phyloP scores from a whole-genome alignment of 805 yeast genomes.

The Cephaloascus fragrans region DNA sequence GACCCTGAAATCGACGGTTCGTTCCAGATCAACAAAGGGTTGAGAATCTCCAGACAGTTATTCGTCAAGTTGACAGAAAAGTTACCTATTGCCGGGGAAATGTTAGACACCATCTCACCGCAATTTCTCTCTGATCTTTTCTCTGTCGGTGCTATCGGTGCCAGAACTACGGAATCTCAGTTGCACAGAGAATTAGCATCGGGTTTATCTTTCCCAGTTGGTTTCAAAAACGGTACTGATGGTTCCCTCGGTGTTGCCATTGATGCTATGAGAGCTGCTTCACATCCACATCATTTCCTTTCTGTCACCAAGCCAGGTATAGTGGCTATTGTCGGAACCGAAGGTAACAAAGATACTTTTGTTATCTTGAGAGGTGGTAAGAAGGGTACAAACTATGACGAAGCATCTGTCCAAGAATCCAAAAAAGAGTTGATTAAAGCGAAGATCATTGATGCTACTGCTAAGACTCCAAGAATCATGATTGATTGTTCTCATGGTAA shows the following conservation, averaged over 20 bases:
- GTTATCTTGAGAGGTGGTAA: slow-evolving; percentile 95
- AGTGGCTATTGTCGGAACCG: slow-evolving; percentile 92
- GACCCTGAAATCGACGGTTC: slow-evolving; percentile 94
- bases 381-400: slow-evolving; percentile 83
- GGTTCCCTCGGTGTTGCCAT: slow-evolving; percentile 91
- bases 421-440: slow-evolving; percentile 47
- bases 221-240: slow-evolving; percentile 97
- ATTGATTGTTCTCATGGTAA: slow-evolving; percentile 97
- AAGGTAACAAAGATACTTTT: slow-evolving; percentile 86
- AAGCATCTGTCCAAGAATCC: slow-evolving; percentile 58
- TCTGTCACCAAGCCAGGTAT: slow-evolving; percentile 94
- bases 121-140: slow-evolving; percentile 89
- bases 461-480: slow-evolving; percentile 65
- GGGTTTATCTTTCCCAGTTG: slow-evolving; percentile 95
- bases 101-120: slow-evolving; percentile 96
- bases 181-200: slow-evolving; percentile 95
- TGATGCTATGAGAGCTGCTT: slow-evolving; percentile 89
- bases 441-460: slow-evolving; percentile 26
- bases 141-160: slow-evolving; percentile 97
- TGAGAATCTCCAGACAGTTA: slow-evolving; percentile 79
- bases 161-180: slow-evolving; percentile 97
- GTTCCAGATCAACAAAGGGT: slow-evolving; percentile 91
- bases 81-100: slow-evolving; percentile 93
- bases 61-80: slow-evolving; percentile 74
- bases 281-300: slow-evolving; percentile 89